A percentile compares a stretch with the other conserved stretches of the same genome.
These are phyloP conservation scores for Colletotrichum agaves DNA, from an alignment of 2,329 filamentous ascomycete species.

Conservation along the genomic window DNA sequence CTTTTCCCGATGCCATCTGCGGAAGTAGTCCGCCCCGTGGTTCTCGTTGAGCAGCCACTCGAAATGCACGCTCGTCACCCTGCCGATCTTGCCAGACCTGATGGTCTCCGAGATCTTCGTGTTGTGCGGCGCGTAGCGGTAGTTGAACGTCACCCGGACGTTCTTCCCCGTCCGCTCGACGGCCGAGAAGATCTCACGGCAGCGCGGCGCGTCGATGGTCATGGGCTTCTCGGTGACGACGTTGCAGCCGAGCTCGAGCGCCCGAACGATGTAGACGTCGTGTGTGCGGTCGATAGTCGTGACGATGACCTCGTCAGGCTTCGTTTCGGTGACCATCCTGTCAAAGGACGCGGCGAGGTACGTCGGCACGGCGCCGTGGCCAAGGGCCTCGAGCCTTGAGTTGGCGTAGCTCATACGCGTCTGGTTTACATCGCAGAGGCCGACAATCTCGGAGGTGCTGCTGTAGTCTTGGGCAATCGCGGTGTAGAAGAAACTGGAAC, in stretches of 20 bases:
- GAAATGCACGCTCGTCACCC: slow-evolving; percentile 58
- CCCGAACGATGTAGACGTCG: slow-evolving; percentile 68
- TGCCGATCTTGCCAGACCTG: slow-evolving; percentile 55
- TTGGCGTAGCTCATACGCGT: slow-evolving; percentile 69
- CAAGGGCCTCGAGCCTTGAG: slow-evolving; percentile 56
- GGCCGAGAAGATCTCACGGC: slow-evolving; percentile 64
- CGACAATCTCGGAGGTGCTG: slow-evolving; percentile 62
- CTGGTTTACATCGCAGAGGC: slow-evolving; percentile 69
- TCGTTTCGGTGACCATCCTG: slow-evolving; percentile 65
- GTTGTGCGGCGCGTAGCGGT: slow-evolving; percentile 62
- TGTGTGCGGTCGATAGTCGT: slow-evolving; percentile 73
- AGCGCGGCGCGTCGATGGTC: slow-evolving; percentile 63
- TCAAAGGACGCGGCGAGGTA: slow-evolving; percentile 67
- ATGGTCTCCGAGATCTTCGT: slow-evolving; percentile 60
- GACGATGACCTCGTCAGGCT: slow-evolving; percentile 70
- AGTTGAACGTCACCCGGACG: slow-evolving; percentile 61
- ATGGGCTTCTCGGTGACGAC: slow-evolving; percentile 64
- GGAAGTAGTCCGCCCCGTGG: slow-evolving; percentile 61
- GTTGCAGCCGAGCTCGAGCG: slow-evolving; percentile 61
- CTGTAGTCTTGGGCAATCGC: slow-evolving; percentile 65
- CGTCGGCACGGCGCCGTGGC: slow-evolving; percentile 61
- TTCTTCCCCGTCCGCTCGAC: slow-evolving; percentile 57
- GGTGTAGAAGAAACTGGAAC: slow-evolving; percentile 70
- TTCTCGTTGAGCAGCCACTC: slow-evolving; percentile 62
- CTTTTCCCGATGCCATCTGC: slow-evolving; percentile 62